Percentiles rank a stretch among this genome's conserved stretches.
These are phyloP conservation scores for Talaromyces wortmannii DNA, from an alignment of 495 filamentous ascomycete genomes.

Conservation along the genomic window DNA sequence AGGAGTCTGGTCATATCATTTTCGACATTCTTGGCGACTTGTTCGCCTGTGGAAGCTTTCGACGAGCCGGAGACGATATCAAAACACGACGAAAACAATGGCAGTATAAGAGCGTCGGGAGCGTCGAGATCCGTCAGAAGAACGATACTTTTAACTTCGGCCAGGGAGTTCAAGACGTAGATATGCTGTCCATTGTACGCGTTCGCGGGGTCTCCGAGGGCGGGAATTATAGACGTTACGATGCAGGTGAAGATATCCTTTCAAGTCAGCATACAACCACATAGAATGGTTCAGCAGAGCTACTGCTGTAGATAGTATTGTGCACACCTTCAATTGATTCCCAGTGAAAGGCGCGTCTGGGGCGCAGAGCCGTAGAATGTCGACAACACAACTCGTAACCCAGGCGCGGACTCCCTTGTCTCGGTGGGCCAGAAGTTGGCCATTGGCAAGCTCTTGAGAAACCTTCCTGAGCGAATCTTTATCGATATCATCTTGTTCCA, in stretches of 20 bases:
- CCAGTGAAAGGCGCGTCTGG: slow-evolving; percentile 92
- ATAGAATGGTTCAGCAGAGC: neutral
- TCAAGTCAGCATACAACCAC: slow-evolving; percentile 2
- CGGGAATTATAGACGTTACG: slow-evolving; percentile 72
- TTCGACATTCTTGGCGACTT: slow-evolving; percentile 83
- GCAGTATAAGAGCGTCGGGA: slow-evolving; percentile 65
- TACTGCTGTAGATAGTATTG: neutral
- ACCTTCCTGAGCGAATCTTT: slow-evolving; percentile 73
- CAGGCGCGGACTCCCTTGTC: slow-evolving; percentile 89
- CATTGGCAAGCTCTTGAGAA: slow-evolving; percentile 81
- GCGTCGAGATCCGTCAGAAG: slow-evolving; percentile 86
- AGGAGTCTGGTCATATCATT: slow-evolving; percentile 85
- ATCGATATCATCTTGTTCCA: slow-evolving; percentile 84
- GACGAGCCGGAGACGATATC: slow-evolving; percentile 80
- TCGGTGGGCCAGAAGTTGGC: slow-evolving; percentile 79
- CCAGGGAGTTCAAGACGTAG: slow-evolving; percentile 80
- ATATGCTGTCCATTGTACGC: slow-evolving; percentile 90
- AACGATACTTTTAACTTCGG: slow-evolving; percentile 89
- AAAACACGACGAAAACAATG: slow-evolving; percentile 82
- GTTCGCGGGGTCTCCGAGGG: slow-evolving; percentile 79
- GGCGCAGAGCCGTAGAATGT: slow-evolving; percentile 89
- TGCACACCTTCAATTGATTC: slow-evolving; percentile 75
- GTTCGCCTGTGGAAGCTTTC: slow-evolving; percentile 67
- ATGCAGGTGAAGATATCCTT: slow-evolving; percentile 94
- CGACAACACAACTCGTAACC: slow-evolving; percentile 82